Evolutionary conservation across 176 grass and related monocot species (phyloP).

Genomic region (Ananas comosus): DNA sequence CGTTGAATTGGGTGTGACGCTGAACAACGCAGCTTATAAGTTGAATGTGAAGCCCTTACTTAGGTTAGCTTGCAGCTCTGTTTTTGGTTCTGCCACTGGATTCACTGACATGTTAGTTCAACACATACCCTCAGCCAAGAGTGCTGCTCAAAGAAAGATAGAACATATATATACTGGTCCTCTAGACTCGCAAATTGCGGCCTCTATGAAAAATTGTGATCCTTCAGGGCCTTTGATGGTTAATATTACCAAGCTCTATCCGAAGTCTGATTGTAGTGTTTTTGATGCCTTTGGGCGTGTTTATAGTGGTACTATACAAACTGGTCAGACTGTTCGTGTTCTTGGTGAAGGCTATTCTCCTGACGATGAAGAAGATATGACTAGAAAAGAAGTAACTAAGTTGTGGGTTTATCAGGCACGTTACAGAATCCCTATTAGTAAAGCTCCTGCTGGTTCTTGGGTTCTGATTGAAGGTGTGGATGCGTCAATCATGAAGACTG

Average conservation of each 20-base stretch:
- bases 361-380: conserved; percentile 99
- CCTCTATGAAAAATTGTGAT: conserved; percentile 87
- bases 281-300: conserved; percentile 97
- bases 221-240: conserved; percentile 77
- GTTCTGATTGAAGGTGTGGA: conserved; percentile 99
- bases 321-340: conserved; percentile 80
- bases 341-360: conserved; percentile 98
- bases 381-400: conserved; percentile 95
- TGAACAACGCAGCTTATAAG: conserved; percentile 90
- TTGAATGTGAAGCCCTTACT: conserved; percentile 88
- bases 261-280: conserved; percentile 85
- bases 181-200: conserved; percentile 56
- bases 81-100: conserved; percentile 83
- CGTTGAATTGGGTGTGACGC: conserved; percentile 70
- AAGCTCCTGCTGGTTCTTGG: conserved; percentile 91
- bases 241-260: conserved; percentile 89
- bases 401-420: conserved; percentile 97
- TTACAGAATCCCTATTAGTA: conserved; percentile 84
- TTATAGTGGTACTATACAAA: conserved; percentile 94
- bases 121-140: conserved; percentile 79
- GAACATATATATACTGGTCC: conserved; percentile 87
- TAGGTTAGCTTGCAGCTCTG: conserved; percentile 89
- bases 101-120: conserved; percentile 96
- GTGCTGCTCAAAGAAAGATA: conserved; percentile 77
- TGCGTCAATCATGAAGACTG: conserved; percentile 99